A percentile compares a stretch with the other conserved stretches of the same genome.
phyloP scores from a whole-genome alignment of 2,329 filamentous ascomycete species.

The Pseudogymnoascus destructans region DNA sequence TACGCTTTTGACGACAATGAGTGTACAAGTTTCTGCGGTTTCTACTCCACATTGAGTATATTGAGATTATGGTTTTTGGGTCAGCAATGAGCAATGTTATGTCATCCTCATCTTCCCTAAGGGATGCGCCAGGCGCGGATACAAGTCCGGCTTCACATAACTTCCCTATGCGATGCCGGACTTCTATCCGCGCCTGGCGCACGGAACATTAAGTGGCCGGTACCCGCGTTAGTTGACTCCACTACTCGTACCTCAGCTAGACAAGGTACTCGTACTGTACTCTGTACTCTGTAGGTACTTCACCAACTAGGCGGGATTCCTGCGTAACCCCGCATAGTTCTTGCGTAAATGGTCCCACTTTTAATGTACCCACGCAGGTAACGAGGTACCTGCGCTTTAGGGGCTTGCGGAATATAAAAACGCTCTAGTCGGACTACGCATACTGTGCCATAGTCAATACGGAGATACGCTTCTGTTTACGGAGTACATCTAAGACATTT shows the following conservation, averaged over 20 bases:
- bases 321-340: not conserved
- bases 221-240: not conserved
- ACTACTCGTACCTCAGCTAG: not conserved
- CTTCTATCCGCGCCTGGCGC: not conserved
- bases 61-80: not conserved
- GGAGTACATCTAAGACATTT: not conserved
- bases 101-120: no score
- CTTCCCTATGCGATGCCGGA: not conserved
- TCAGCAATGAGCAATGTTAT: not conserved
- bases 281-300: no score
- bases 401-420: not conserved
- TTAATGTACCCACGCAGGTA: not conserved
- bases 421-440: not conserved
- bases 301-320: no score
- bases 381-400: not conserved
- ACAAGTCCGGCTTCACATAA: no score
- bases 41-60: not conserved
- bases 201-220: not conserved
- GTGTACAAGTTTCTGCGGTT: not conserved
- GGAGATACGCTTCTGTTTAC: not conserved
- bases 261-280: no score
- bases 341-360: not conserved
- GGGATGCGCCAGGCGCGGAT: no score
- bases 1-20: not conserved
- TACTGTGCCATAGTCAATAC: not conserved